Percentiles rank a stretch among this genome's conserved stretches.
Conservation (phyloP, 2,329 filamentous ascomycete genomes). For the Achaetomium macrosporum region DNA sequence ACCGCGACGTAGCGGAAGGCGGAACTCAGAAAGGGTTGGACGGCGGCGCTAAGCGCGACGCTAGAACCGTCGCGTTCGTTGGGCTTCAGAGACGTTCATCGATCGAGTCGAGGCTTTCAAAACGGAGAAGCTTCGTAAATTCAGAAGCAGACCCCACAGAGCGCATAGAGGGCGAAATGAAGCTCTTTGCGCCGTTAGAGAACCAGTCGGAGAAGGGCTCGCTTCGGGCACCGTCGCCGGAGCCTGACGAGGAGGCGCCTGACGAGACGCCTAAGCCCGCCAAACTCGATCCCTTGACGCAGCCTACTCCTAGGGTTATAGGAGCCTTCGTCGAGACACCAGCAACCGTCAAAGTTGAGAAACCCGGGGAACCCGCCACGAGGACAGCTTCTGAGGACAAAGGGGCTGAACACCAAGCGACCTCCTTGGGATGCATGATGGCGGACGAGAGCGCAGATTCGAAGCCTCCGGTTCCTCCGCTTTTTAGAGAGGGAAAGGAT, state of each 20-base stretch:
- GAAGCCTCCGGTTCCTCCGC: background rate
- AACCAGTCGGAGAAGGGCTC: conserved; percentile 53
- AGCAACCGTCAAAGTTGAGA: conserved; percentile 39
- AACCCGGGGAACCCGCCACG: conserved; percentile 14
- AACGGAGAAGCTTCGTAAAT: conserved; percentile 41
- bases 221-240: conserved; percentile 44
- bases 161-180: conserved; percentile 51
- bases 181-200: conserved; percentile 49
- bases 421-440: background rate
- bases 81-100: conserved; percentile 40
- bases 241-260: conserved; percentile 30
- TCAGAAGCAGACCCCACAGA: conserved; percentile 52
- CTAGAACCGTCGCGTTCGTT: conserved; percentile 42
- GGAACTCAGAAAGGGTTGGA: conserved; percentile 11
- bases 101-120: conserved; percentile 43
- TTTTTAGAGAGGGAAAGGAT: conserved; percentile 10
- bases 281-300: conserved; percentile 41
- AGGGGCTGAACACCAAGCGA: conserved; percentile 18
- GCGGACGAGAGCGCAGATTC: background rate
- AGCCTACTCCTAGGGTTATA: conserved; percentile 49
- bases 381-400: background rate
- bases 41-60: conserved; percentile 20
- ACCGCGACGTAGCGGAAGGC: conserved; percentile 8
- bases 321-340: conserved; percentile 55
- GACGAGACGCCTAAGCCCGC: conserved; percentile 44